Base-by-base conservation (phyloP, 176 grass and related monocot species). In the Aegilops sharonensis region DNA sequence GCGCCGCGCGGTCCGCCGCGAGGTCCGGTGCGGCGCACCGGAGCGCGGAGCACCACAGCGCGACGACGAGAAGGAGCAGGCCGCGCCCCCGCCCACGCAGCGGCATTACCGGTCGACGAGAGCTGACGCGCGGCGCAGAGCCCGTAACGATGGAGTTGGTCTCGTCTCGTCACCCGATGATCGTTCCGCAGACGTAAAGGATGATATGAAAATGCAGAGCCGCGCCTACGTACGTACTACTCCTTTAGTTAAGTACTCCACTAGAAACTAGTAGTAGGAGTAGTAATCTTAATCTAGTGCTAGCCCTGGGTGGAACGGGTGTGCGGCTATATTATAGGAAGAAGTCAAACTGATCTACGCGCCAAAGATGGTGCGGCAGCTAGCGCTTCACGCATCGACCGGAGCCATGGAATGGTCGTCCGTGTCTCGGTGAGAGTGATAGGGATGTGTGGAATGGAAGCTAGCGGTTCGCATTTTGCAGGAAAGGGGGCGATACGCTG, bases 1-100 rank as follows among this genome's bases (percentile, higher is more conserved):
- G 93, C 47, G 93, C 93, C 3, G 89, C 85, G 18, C 78, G 80
- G 83, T 98, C 95, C 30, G 85, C 85, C 29, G 67, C 47, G 71
- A 95, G 54, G 83, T 93, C 87, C 17, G 60, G 73, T 5, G 56
- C 82, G 11, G 62, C 89, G 52, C 24, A 14, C 1, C 57, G 80
- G 13, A 83, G 63, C 4, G 57, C 50, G 5, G 77, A 37, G 35
- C 48, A 81, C 1, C 86, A 87, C 17, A 82, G 23, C 17, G 48
- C 24, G 39, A 54, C 0, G 21, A 56, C 23, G 35, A 11, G 27
- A 9, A 14, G 27, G 2, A 0, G 68, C 1, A 24, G 17, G 23
- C 5, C 1, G 37, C 37, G 29, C 17, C 8, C 40, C 8, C 31
- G 54, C 5, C 11, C n/a, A 5, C 50, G 11, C 59, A 25, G 25